These are phyloP conservation scores for Paecilomyces niveus DNA, from an alignment of 2,329 filamentous ascomycete genomes.

Conservation along the genomic window DNA sequence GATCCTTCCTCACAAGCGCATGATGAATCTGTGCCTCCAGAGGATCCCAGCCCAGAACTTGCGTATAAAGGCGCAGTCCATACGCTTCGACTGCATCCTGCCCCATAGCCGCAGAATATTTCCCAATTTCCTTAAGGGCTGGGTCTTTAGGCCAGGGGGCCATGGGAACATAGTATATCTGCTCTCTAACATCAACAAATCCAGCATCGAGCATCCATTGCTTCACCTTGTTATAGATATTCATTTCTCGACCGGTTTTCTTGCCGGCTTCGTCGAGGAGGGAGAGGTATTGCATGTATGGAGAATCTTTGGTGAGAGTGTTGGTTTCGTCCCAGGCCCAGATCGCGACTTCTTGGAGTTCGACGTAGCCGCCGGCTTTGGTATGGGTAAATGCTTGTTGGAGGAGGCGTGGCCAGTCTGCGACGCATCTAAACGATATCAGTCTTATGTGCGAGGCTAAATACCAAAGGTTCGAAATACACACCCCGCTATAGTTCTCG, in stretches of 20 bases:
- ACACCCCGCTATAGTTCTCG: not conserved
- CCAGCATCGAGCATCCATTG: not conserved
- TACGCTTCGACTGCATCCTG: conserved; percentile 15
- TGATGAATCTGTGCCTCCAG: conserved; percentile 12
- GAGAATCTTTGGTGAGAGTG: not conserved
- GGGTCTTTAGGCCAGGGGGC: conserved; percentile 13
- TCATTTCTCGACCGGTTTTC: not conserved
- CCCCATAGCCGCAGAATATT: conserved; percentile 11
- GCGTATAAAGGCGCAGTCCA: conserved; percentile 11
- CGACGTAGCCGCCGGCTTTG: not conserved
- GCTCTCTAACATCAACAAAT: conserved; percentile 9
- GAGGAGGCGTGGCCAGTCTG: not conserved
- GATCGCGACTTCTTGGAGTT: not conserved
- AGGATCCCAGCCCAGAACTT: conserved; percentile 12
- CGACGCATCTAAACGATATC: not conserved
- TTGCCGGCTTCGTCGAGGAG: not conserved
- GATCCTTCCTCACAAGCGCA: conserved; percentile 10
- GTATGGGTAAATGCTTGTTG: not conserved
- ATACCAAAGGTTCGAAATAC: not conserved
- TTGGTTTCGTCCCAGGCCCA: not conserved
- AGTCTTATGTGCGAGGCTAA: not conserved
- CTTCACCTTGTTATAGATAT: not conserved
- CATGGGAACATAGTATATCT: conserved; percentile 10
- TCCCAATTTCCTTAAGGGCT: conserved; percentile 10
- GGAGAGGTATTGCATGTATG: not conserved